Evolutionary conservation across 768 basidiomycete species (phyloP).

Genomic region (Hygrophorus russula): DNA sequence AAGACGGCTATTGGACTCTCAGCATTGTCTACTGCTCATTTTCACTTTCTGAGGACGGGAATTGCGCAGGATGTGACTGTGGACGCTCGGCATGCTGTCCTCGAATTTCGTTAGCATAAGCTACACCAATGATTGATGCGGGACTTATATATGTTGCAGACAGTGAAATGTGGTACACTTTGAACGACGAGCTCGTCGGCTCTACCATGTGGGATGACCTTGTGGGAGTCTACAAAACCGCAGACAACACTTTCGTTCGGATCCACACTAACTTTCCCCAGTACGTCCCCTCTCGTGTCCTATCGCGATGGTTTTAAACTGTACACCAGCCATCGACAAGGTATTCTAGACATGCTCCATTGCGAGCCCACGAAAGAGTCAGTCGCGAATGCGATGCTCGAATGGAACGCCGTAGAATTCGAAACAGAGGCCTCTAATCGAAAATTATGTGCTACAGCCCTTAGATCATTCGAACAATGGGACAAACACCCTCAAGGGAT

Average conservation of each 20-base stretch:
- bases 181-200: slow-evolving; percentile 25
- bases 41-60: slow-evolving; percentile 36
- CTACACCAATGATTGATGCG: neutral
- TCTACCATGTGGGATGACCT: slow-evolving; percentile 33
- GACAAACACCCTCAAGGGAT: slow-evolving; percentile 35
- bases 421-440: slow-evolving; percentile 32
- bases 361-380: slow-evolving; percentile 17
- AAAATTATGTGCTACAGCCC: slow-evolving; percentile 39
- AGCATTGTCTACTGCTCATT: slow-evolving; percentile 39
- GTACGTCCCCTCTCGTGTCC: slow-evolving; percentile 19
- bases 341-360: slow-evolving; percentile 36
- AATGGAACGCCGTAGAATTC: slow-evolving; percentile 34
- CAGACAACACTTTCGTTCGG: slow-evolving; percentile 35
- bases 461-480: slow-evolving; percentile 41
- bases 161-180: slow-evolving; percentile 39
- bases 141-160: slow-evolving; percentile 17
- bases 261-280: slow-evolving; percentile 60
- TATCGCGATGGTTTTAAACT: neutral
- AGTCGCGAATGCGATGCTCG: slow-evolving; percentile 25
- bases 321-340: slow-evolving; percentile 35
- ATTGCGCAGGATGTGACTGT: slow-evolving; percentile 37
- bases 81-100: slow-evolving; percentile 42
- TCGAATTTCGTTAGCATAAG: slow-evolving; percentile 33
- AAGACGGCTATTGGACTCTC: slow-evolving; percentile 39
- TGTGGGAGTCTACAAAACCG: slow-evolving; percentile 44